Percentiles rank a stretch among this genome's conserved stretches.
These are phyloP conservation scores for Ceratocystis colombiana DNA, from an alignment of 2,329 filamentous ascomycete species.

Conservation along the genomic window DNA sequence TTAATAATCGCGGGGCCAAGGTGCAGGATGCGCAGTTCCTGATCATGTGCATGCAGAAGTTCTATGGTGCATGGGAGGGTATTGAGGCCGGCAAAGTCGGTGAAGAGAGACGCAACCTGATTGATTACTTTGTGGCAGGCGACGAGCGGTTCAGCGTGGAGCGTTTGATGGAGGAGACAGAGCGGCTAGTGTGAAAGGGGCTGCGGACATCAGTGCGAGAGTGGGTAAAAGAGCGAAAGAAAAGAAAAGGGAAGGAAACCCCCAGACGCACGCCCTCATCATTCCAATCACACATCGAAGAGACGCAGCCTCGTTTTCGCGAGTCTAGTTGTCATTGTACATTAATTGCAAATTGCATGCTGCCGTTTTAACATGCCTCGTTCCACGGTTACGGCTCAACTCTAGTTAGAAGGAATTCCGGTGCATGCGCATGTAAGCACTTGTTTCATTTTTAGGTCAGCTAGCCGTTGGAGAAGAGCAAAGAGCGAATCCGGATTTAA, in stretches of 20 bases:
- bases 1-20: conserved; percentile 64
- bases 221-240: background rate
- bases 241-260: background rate
- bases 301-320: background rate
- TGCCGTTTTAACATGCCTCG: no score
- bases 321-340: background rate
- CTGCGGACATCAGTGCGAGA: background rate
- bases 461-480: background rate
- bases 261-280: background rate
- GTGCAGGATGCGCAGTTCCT: conserved; percentile 81
- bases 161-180: conserved; percentile 76
- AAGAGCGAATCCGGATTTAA: no score
- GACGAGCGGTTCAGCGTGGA: conserved; percentile 74
- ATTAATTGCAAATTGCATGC: background rate
- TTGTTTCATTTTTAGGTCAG: background rate
- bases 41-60: conserved; percentile 85
- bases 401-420: background rate
- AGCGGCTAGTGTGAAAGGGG: conserved; percentile 54
- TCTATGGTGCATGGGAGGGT: conserved; percentile 62
- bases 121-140: conserved; percentile 73
- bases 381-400: background rate
- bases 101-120: conserved; percentile 54
- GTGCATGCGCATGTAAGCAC: background rate
- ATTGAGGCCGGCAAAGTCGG: conserved; percentile 33
- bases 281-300: background rate